Conservation (phyloP, 805 yeast genomes). For the Osmozyma mogii region DNA sequence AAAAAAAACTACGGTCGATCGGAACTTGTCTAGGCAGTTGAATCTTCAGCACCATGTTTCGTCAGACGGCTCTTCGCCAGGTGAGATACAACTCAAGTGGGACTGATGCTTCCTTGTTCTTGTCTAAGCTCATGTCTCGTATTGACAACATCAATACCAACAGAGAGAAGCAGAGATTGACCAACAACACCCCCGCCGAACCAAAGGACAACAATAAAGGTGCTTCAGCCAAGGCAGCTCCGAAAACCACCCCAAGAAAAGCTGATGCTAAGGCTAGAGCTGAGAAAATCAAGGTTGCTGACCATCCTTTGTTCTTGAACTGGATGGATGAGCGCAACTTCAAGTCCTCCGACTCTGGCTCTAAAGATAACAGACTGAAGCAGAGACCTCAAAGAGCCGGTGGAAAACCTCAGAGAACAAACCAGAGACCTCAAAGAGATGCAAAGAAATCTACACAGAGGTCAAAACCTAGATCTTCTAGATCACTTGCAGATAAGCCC, state of each 20-base stretch:
- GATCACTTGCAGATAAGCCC: neutral
- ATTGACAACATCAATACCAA: conserved; percentile 24
- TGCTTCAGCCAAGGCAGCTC: neutral
- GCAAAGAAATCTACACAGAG: too few relatives aligned
- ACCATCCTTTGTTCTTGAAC: conserved; percentile 16
- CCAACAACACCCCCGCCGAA: conserved; percentile 3
- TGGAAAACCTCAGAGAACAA: too few relatives aligned
- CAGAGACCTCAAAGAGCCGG: too few relatives aligned
- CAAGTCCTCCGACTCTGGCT: conserved; percentile 14
- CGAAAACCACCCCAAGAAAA: conserved; percentile 2
- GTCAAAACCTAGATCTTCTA: too few relatives aligned
- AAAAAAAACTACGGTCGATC: too few relatives aligned
- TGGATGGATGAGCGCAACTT: conserved; percentile 5
- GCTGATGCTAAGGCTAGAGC: neutral
- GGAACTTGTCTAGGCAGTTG: too few relatives aligned
- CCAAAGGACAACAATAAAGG: conserved; percentile 3
- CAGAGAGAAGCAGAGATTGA: conserved; percentile 5
- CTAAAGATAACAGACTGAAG: too few relatives aligned
- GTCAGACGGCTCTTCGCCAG: too few relatives aligned
- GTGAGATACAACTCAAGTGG: too few relatives aligned
- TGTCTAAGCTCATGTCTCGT: conserved; percentile 30
- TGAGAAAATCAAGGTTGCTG: conserved; percentile 10
- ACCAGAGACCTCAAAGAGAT: too few relatives aligned
- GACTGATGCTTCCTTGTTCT: too few relatives aligned
- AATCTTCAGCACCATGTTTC: too few relatives aligned